phyloP scores from a whole-genome alignment of 441 rosid species.

The Hypseocharis bilobata region DNA sequence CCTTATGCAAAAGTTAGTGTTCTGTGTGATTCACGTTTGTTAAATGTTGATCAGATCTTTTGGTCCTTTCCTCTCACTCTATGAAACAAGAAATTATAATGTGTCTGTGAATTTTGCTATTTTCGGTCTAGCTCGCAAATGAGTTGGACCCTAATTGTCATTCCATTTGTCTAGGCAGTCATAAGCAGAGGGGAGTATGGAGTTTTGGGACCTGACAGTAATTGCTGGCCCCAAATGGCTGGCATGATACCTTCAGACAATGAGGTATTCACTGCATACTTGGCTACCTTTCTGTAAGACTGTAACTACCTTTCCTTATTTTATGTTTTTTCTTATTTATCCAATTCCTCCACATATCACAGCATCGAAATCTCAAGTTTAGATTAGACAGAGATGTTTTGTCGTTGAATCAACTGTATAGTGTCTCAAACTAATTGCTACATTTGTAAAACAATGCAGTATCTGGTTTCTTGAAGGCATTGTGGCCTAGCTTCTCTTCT shows the following conservation, averaged over 20 bases:
- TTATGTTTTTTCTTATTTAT: neutral
- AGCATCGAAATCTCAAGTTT: neutral
- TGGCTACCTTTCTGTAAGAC: neutral
- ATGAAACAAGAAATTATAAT: neutral
- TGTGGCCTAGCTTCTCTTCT: neutral
- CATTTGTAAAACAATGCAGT: neutral
- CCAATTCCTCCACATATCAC: neutral
- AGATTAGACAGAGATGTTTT: neutral
- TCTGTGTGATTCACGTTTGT: neutral
- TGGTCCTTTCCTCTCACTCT: neutral
- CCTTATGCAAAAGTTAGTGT: constrained; percentile 73
- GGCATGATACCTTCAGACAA: constrained; percentile 62
- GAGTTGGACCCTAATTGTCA: neutral
- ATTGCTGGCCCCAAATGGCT: constrained; percentile 92
- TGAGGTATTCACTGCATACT: constrained; percentile 40
- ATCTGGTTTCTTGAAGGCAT: neutral
- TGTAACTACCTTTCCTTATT: neutral
- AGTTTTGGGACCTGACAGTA: constrained; percentile 49
- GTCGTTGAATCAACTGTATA: neutral
- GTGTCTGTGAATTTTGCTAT: neutral
- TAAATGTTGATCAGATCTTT: neutral
- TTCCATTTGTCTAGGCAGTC: constrained; percentile 50
- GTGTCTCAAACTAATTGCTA: neutral
- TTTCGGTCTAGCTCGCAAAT: neutral
- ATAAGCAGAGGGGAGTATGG: constrained; percentile 80